Percentiles rank a stretch among this genome's conserved stretches.
These are phyloP conservation scores for Apiospora aurea DNA, from an alignment of 2,329 filamentous ascomycete species.

Conservation along the genomic window DNA sequence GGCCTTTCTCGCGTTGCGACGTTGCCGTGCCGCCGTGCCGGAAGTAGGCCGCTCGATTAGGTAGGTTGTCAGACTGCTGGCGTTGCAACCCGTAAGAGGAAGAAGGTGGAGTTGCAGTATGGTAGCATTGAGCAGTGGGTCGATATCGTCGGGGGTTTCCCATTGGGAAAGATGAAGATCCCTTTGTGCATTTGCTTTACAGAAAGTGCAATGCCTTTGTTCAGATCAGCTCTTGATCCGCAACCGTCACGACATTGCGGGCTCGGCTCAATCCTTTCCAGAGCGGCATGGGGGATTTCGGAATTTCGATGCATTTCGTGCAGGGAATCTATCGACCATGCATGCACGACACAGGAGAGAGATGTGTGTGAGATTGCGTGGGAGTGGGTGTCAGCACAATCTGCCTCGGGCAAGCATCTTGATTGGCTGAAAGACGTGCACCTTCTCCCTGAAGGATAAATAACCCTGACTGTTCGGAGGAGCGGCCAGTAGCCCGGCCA, in stretches of 20 bases:
- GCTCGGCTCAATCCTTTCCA: not conserved
- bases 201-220: not conserved
- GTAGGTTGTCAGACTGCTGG: not conserved
- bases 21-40: constrained; percentile 4
- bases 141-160: not conserved
- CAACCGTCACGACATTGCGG: not conserved
- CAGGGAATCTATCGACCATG: not conserved
- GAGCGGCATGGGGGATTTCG: not conserved
- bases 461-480: not conserved
- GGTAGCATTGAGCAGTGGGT: not conserved
- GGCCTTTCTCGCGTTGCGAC: not conserved
- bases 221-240: not conserved
- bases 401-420: not conserved
- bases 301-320: not conserved
- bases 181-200: not conserved
- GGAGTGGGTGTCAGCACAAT: not conserved
- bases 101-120: not conserved
- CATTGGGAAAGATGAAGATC: not conserved
- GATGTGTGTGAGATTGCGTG: not conserved
- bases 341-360: not conserved
- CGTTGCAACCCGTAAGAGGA: not conserved
- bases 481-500: not conserved
- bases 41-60: not conserved
- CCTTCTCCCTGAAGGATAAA: not conserved
- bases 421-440: not conserved